A percentile compares a stretch with the other conserved stretches of the same genome.
phyloP scores from a whole-genome alignment of 306 rosid genomes.

The Quercus suber region DNA sequence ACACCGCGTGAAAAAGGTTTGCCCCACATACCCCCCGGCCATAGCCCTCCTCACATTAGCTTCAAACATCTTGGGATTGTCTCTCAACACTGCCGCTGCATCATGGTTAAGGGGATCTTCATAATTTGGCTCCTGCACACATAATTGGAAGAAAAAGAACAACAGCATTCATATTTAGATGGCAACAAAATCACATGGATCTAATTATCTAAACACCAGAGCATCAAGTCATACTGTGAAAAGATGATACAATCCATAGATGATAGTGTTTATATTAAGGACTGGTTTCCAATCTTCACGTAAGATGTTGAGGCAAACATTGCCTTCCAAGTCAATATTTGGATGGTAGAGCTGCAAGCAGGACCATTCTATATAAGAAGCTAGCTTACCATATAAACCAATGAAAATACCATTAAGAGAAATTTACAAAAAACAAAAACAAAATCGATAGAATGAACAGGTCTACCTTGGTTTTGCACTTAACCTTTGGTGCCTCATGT shows the following conservation, averaged over 20 bases:
- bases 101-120: constrained; percentile 97
- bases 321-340: constrained; percentile 95
- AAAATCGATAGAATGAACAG: constrained; percentile 11
- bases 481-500: constrained; percentile 90
- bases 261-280: constrained; percentile 74
- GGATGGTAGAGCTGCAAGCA: constrained; percentile 81
- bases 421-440: background rate
- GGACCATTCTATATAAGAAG: background rate
- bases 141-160: constrained; percentile 8
- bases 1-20: constrained; percentile 72
- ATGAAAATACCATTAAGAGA: constrained; percentile 2
- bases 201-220: background rate
- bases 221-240: constrained; percentile 55
- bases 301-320: constrained; percentile 88
- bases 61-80: constrained; percentile 69
- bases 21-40: constrained; percentile 95
- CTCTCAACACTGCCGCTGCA: constrained; percentile 89
- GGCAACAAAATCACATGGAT: background rate
- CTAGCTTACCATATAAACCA: background rate
- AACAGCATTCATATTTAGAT: background rate
- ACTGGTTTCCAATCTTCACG: constrained; percentile 99
- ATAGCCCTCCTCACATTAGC: constrained; percentile 88
- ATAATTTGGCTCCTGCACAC: constrained; percentile 72
- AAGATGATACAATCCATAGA: constrained; percentile 88
- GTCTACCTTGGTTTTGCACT: constrained; percentile 93